Base-by-base conservation (phyloP, 257 asterid species). In the Ilex asprella region DNA sequence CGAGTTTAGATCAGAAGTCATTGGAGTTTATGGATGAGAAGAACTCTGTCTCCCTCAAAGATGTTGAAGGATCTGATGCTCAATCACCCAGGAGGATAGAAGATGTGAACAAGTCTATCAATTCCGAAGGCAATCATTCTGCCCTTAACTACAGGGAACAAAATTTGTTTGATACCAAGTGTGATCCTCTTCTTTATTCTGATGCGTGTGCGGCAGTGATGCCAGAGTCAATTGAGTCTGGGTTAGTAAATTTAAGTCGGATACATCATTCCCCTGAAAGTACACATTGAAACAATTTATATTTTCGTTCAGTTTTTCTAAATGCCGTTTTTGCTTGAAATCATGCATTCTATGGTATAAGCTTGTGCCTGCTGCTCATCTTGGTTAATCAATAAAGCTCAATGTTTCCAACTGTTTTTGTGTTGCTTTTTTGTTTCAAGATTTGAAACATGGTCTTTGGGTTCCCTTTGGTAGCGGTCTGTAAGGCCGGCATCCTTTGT, bases 231-330 rank as follows among this genome's bases (percentile, higher is more conserved):
- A 47, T 78, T 69, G 79, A 82, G 85, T 75, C 91, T 75, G 87
- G 68, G 82, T 78, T 89, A 61, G 87, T 85, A 77, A 82, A 82
- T 83, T 77, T 86, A 74, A 86, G 95, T 83, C 91, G 97, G 98
- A 92, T 92, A 92, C 98, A 92, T 82, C 93, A 86, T 92, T 92
- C 95, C 83, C 95, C 97, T 79, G 93, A 88, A 88, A 92, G 85
- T 86, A 92, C 95, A 88, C 97, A 81, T 89, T 92, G 88, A 88
- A 83, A 88, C 96, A 63, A 76, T 88, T 86, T 83, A 75, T 67
- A 81, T 82, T 82, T 21, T 70, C 71, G 54, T 65, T 59, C 27
- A 63, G 79, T 71, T 84, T 87, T 21, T 81, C 80, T 77, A 74
- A 77, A 78, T 79, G 89, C 68, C 79, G 65, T 56, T 68, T 39